phyloP scores from a whole-genome alignment of 176 grass and related monocot genomes.

The Poa annua region DNA sequence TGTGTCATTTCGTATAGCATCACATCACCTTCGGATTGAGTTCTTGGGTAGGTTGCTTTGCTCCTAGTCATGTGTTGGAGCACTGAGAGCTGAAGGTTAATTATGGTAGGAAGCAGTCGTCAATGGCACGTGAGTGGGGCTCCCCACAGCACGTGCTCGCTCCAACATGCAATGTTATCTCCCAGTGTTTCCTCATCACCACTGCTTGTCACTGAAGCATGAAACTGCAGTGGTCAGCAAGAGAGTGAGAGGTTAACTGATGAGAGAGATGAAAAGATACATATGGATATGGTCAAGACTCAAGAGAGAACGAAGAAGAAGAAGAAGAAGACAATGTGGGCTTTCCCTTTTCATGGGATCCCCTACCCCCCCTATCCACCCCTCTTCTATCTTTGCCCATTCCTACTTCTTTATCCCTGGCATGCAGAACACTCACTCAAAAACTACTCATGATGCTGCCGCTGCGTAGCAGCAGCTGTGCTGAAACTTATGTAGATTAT shows the following conservation, averaged over 20 bases:
- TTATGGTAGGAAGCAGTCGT: not conserved
- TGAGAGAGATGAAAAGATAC: not conserved
- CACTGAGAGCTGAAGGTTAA: conserved; percentile 7
- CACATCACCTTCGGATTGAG: not conserved
- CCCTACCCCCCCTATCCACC: conserved; percentile 15
- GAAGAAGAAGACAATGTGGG: conserved; percentile 13
- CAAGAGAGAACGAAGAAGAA: conserved; percentile 15
- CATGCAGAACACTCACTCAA: conserved; percentile 12
- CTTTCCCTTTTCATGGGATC: conserved; percentile 29
- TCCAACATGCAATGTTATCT: conserved; percentile 42
- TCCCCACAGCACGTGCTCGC: conserved; percentile 50
- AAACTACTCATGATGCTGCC: not conserved
- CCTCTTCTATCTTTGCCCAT: conserved; percentile 4
- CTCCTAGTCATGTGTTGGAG: not conserved
- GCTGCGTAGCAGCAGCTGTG: not conserved
- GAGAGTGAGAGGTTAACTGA: not conserved
- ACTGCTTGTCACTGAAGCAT: not conserved
- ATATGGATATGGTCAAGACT: conserved; percentile 9
- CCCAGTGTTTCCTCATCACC: conserved; percentile 7
- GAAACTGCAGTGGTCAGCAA: not conserved
- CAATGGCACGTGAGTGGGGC: conserved; percentile 55
- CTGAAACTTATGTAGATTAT: conserved; percentile 36
- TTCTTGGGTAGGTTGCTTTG: conserved; percentile 18
- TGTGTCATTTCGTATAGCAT: not conserved
- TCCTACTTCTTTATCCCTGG: not conserved